Evolutionary conservation across 2,329 filamentous ascomycete genomes (phyloP).

Genomic region (Trichothecium roseum): DNA sequence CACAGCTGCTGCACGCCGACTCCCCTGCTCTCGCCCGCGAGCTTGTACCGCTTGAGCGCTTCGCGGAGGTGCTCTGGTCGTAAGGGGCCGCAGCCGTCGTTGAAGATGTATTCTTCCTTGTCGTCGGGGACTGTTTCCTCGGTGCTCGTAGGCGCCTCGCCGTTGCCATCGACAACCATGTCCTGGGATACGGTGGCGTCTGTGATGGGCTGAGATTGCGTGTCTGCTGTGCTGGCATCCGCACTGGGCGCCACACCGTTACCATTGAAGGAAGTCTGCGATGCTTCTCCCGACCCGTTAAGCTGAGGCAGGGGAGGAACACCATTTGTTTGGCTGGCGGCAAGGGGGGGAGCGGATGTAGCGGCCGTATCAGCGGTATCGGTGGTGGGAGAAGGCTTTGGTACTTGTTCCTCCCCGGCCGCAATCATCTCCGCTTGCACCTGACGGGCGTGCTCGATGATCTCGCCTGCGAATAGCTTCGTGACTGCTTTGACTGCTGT

Average conservation of each 20-base stretch:
- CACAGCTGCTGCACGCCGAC: slow-evolving; percentile 50
- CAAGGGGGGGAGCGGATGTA: slow-evolving; percentile 11
- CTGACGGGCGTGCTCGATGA: slow-evolving; percentile 61
- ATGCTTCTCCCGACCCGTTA: no score
- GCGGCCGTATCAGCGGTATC: slow-evolving; percentile 17
- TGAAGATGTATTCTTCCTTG: slow-evolving; percentile 14
- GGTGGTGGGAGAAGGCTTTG: slow-evolving; percentile 28
- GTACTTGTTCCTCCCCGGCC: slow-evolving; percentile 46
- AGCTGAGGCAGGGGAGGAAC: no score
- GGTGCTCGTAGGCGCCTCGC: slow-evolving; percentile 9
- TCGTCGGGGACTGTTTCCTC: slow-evolving; percentile 5
- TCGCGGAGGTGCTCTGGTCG: slow-evolving; percentile 67
- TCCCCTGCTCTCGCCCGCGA: slow-evolving; percentile 50
- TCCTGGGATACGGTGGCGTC: no score
- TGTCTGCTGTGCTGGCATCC: no score
- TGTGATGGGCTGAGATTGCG: no score
- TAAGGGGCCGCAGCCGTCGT: slow-evolving; percentile 40
- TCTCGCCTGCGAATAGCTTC: slow-evolving; percentile 67
- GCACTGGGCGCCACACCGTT: no score
- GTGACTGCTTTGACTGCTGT: slow-evolving; percentile 66
- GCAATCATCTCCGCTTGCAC: slow-evolving; percentile 64
- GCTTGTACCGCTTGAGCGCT: slow-evolving; percentile 58
- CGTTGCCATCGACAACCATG: slow-evolving; percentile 5
- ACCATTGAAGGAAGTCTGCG: slow-evolving; percentile 12
- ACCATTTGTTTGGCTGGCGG: no score